Evolutionary conservation across 75 land plant species (phyloP).

Genomic region (Selaginella moellendorffii): DNA sequence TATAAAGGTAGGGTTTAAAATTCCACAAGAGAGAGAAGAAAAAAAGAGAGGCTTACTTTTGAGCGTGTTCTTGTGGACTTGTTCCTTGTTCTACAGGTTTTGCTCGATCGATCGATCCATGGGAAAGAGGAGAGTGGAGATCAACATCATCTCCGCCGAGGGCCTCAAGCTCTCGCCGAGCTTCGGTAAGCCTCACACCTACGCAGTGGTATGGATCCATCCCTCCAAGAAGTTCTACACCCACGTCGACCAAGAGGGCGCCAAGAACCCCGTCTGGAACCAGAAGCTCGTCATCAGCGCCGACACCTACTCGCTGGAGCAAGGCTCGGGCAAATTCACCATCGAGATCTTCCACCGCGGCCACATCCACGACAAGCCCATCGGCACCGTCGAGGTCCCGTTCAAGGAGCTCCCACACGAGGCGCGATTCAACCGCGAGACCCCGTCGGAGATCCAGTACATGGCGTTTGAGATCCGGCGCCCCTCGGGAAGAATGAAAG

Average conservation of each 20-base stretch:
- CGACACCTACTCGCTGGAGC: not conserved
- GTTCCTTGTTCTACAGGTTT: too few relatives aligned
- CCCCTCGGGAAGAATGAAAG: not conserved
- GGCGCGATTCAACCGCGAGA: not conserved
- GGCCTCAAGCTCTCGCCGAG: not conserved
- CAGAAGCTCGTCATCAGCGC: not conserved
- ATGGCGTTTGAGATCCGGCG: not conserved
- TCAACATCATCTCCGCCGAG: not conserved
- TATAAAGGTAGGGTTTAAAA: too few relatives aligned
- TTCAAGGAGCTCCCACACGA: not conserved
- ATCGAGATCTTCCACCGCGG: not conserved
- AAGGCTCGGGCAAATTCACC: not conserved
- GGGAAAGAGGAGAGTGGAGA: not conserved
- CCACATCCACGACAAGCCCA: not conserved
- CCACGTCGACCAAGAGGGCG: slow-evolving; percentile 1
- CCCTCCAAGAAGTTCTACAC: not conserved
- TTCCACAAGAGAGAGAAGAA: too few relatives aligned
- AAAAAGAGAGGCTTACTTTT: too few relatives aligned
- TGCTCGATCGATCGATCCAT: too few relatives aligned
- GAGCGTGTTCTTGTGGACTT: too few relatives aligned
- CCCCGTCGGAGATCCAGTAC: not conserved
- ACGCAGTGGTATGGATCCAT: not conserved
- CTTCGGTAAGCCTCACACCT: not conserved
- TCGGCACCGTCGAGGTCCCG: slow-evolving; percentile 1
- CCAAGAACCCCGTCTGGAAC: not conserved